These are phyloP conservation scores for Phytopythium boreale DNA, from an alignment of 352 stramenopile genomes.

Conservation along the genomic window DNA sequence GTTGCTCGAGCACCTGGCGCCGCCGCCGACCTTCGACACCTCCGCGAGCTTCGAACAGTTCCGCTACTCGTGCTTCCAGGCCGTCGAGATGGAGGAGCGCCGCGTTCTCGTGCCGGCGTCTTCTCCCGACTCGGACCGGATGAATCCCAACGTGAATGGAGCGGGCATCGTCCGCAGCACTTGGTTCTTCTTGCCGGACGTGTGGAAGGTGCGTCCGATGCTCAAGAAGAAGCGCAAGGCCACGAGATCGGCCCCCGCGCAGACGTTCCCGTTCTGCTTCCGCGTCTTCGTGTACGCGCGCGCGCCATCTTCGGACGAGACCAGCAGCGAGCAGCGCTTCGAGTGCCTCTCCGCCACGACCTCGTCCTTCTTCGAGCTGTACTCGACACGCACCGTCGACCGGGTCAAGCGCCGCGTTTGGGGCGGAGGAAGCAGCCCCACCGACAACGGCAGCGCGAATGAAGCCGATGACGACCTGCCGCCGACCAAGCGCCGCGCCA, in stretches of 20 bases:
- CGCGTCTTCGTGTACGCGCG: slow-evolving; percentile 70
- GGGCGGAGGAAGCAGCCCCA: slow-evolving; percentile 16
- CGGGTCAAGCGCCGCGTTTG: slow-evolving; percentile 78
- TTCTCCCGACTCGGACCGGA: slow-evolving; percentile 9
- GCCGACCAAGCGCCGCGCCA: slow-evolving; percentile 2
- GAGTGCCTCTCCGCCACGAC: slow-evolving; percentile 51
- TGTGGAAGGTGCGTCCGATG: slow-evolving; percentile 88
- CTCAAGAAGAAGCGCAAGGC: slow-evolving; percentile 89
- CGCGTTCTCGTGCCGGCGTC: slow-evolving; percentile 24
- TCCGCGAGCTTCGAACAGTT: slow-evolving; percentile 66
- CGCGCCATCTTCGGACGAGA: slow-evolving; percentile 8
- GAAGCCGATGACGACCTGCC: background rate
- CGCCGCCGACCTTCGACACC: slow-evolving; percentile 39
- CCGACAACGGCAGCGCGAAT: background rate
- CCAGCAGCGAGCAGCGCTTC: slow-evolving; percentile 15
- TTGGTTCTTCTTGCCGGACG: slow-evolving; percentile 85
- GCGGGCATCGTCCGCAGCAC: slow-evolving; percentile 45
- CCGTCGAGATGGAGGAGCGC: slow-evolving; percentile 76
- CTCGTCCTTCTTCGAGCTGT: slow-evolving; percentile 83
- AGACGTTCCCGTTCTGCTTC: slow-evolving; percentile 88
- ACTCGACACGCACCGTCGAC: slow-evolving; percentile 82
- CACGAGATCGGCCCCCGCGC: slow-evolving; percentile 69
- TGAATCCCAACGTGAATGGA: background rate
- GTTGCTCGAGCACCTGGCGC: slow-evolving; percentile 35
- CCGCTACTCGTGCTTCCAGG: slow-evolving; percentile 77